A percentile compares a stretch with the other conserved stretches of the same genome.
phyloP scores from a whole-genome alignment of 345 rosid genomes.

The Hirschfeldia incana region DNA sequence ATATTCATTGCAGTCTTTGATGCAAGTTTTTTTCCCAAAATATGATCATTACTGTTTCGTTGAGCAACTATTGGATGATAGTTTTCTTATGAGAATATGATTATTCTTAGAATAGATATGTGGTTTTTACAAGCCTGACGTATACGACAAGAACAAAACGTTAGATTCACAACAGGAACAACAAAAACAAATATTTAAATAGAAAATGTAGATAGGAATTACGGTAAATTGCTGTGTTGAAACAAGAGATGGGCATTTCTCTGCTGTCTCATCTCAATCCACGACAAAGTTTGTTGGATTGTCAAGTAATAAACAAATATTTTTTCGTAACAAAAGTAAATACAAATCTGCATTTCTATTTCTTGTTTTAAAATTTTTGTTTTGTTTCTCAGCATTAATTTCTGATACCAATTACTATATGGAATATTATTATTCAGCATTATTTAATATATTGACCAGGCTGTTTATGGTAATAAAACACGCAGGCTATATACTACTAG shows the following conservation, averaged over 20 bases:
- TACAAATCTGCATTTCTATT: slow-evolving; percentile 1
- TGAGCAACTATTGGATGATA: background rate
- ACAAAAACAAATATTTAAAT: background rate
- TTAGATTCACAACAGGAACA: slow-evolving; percentile 22
- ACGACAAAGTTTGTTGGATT: slow-evolving; percentile 40
- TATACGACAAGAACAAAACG: slow-evolving; percentile 34
- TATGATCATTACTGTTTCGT: background rate
- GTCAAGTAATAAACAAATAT: slow-evolving; percentile 31
- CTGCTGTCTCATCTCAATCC: slow-evolving; percentile 34
- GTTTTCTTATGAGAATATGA: background rate
- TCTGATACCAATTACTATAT: background rate
- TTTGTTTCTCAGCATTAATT: background rate
- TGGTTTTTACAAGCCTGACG: slow-evolving; percentile 12
- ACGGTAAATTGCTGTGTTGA: slow-evolving; percentile 28
- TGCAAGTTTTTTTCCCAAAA: background rate
- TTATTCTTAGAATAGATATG: background rate
- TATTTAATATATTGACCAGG: background rate
- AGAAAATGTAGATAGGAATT: slow-evolving; percentile 17
- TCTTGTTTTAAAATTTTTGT: background rate
- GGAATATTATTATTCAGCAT: background rate
- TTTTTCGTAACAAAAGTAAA: slow-evolving; percentile 12
- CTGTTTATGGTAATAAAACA: background rate
- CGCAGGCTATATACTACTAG: background rate
- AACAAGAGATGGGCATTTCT: slow-evolving; percentile 38
- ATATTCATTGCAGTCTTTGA: background rate